Evolutionary conservation across 306 rosid species (phyloP).

Genomic region (Lathyrus sativus): DNA sequence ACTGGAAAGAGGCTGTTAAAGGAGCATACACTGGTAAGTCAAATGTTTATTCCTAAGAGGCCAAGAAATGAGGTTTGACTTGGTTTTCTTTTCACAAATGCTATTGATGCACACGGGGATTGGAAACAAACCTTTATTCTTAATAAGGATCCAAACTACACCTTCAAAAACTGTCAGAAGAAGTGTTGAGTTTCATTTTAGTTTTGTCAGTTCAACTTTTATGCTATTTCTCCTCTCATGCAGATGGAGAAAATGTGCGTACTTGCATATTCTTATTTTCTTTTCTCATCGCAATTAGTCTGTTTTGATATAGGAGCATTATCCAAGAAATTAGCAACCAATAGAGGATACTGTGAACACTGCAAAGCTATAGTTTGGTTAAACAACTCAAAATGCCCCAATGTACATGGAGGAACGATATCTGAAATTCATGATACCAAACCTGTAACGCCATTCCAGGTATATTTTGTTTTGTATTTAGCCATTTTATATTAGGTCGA

Average conservation of each 20-base stretch:
- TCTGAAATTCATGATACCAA: constrained; percentile 52
- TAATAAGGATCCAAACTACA: not conserved
- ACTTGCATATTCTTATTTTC: constrained; percentile 13
- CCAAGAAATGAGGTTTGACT: constrained; percentile 16
- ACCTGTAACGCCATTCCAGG: constrained; percentile 65
- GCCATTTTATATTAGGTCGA: not conserved
- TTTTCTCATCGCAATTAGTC: constrained; percentile 16
- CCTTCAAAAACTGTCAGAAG: constrained; percentile 11
- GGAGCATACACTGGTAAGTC: constrained; percentile 60
- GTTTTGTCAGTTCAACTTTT: not conserved
- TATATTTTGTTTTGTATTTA: constrained; percentile 34
- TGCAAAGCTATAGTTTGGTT: constrained; percentile 76
- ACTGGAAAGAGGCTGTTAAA: constrained; percentile 72
- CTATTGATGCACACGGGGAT: not conserved
- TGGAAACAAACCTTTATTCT: constrained; percentile 16
- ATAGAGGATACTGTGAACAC: constrained; percentile 71
- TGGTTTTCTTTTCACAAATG: constrained; percentile 18
- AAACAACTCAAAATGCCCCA: constrained; percentile 62
- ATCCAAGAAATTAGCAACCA: constrained; percentile 52
- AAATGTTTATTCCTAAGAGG: constrained; percentile 22
- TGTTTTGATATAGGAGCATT: constrained; percentile 53
- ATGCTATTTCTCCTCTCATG: constrained; percentile 7
- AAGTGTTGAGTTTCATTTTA: constrained; percentile 30
- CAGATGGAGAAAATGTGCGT: constrained; percentile 7
- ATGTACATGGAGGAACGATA: constrained; percentile 39